Base-by-base conservation (phyloP, 129 eudicot genomes). In the Escallonia herrerae region DNA sequence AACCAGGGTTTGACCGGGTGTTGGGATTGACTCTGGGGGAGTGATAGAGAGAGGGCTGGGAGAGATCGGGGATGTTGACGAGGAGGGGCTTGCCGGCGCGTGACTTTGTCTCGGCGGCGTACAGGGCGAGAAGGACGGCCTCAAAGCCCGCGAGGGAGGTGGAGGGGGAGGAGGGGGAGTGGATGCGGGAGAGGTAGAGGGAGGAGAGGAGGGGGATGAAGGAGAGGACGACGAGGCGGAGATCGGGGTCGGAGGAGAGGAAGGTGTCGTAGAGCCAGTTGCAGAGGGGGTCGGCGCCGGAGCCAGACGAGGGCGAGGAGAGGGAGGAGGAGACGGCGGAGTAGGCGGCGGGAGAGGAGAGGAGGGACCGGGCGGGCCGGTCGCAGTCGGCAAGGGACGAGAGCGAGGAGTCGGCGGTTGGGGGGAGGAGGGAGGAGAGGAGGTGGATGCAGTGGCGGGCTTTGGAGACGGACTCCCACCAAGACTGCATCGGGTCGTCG, bases 381-480 rank as follows among this genome's bases (percentile, higher is more conserved):
- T 91, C 97, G 72, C 95, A 84, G 75, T 91, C 96, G 64, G 97
- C 94, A 43, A 91, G 86, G 43, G 93, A 82, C 58, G 89, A 78
- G 68, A 81, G 74, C 63, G 89, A 67, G 74, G 74, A 77, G 72
- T 9, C 73, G 56, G 2, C 62, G 46, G 72, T 40, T 6, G 66
- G 68, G 46, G 93, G 83, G 53, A 90, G 71, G 49, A 90, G 79
- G 7, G 87, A 56, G 70, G 89, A 81, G 59, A 90, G 82, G 39
- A 83, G 77, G 59, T 84, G 90, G 77, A 90, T 90, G 39, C 90
- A 86, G 8, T 85, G 61, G 48, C 97, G 93, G 63, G 97, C 97
- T 74, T 80, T 84, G 89, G 97, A 90, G 65, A 90, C 83, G 56
- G 95, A 90, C 64, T 90, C 97, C 95, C 95, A 90, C 97, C 95